Evolutionary conservation across 148 eudicot species (phyloP).

Genomic region (Cornus kousa): DNA sequence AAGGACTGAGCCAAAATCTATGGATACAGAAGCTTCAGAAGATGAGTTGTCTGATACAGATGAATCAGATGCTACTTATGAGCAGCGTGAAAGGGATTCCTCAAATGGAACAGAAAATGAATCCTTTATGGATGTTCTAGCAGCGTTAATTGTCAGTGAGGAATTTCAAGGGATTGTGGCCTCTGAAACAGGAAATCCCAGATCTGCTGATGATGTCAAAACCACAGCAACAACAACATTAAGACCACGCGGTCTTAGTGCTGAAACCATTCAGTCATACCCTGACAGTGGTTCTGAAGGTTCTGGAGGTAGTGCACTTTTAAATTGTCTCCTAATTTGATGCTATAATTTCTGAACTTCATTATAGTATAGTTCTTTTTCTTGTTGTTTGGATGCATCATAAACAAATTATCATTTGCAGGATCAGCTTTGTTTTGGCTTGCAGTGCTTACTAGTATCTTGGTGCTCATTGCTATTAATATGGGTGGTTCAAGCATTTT

Average conservation of each 20-base stretch:
- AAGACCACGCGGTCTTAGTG: slow-evolving; percentile 23
- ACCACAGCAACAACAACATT: slow-evolving; percentile 33
- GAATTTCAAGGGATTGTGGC: slow-evolving; percentile 94
- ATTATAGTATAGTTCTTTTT: not conserved
- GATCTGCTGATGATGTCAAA: slow-evolving; percentile 30
- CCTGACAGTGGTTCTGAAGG: slow-evolving; percentile 32
- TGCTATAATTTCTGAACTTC: not conserved
- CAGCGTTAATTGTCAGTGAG: slow-evolving; percentile 91
- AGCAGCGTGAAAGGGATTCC: slow-evolving; percentile 32
- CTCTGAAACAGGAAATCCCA: slow-evolving; percentile 61
- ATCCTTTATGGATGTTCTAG: slow-evolving; percentile 88
- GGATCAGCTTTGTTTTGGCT: slow-evolving; percentile 78
- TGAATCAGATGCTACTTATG: slow-evolving; percentile 42
- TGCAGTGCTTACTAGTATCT: slow-evolving; percentile 60
- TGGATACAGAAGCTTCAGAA: slow-evolving; percentile 48
- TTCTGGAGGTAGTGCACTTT: slow-evolving; percentile 47
- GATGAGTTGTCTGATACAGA: slow-evolving; percentile 77
- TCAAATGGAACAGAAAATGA: slow-evolving; percentile 50
- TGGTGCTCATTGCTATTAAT: slow-evolving; percentile 63
- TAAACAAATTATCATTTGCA: slow-evolving; percentile 30
- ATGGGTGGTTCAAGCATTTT: slow-evolving; percentile 71
- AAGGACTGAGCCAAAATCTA: slow-evolving; percentile 28
- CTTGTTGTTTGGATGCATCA: slow-evolving; percentile 14
- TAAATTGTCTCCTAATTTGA: not conserved
- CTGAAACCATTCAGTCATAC: slow-evolving; percentile 33